Evolutionary conservation across 441 rosid genomes (phyloP), one percentile per base, ranked within the genome.

Genomic region (Arabidopsis lyrata): DNA sequence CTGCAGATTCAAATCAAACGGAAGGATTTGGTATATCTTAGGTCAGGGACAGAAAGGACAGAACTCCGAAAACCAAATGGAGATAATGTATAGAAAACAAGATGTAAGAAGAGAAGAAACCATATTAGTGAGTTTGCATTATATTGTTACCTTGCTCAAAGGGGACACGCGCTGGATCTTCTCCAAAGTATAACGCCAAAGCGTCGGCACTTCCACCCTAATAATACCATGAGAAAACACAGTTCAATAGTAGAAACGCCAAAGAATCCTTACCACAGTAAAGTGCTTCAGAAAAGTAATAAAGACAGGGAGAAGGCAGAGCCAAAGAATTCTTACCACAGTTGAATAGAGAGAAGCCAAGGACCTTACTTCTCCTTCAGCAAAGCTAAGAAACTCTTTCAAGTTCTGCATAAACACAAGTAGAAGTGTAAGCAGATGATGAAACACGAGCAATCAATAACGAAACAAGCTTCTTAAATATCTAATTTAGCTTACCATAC

Each of bases 181-280:
- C 94, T 57, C 94, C 94, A 44, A 89, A 89, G 72, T 87, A 89
- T 75, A 81, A 82, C 14, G 90, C 87, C 82, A 87, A 83, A 3
- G 86, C 86, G 81, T 89, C 94, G 5, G 88, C 89, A 14, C 85
- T 87, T 80, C 92, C 87, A 81, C 95, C 92, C 95, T 89, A 66
- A 62, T 72, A 77, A 65, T 72, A 15, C 75, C 60, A 72, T 53
- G 58, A 71, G 24, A 66, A 45, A 50, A 66, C 27, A 32, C 20
- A 72, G 64, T 11, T 39, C 48, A 29, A 60, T 3, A 8, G 27
- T 44, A 36, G 47, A 35, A 35, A 39, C 48, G 2, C 7, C 55
- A 77, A 45, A 45, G 9, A 45, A 45, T 45, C 22, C 22, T 6
- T 45, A 15, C 50, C 1, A 15, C 50, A 7, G 50, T 45, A 50